Evolutionary conservation across 768 basidiomycete genomes (phyloP).

Genomic region (Phallus indusiatus): DNA sequence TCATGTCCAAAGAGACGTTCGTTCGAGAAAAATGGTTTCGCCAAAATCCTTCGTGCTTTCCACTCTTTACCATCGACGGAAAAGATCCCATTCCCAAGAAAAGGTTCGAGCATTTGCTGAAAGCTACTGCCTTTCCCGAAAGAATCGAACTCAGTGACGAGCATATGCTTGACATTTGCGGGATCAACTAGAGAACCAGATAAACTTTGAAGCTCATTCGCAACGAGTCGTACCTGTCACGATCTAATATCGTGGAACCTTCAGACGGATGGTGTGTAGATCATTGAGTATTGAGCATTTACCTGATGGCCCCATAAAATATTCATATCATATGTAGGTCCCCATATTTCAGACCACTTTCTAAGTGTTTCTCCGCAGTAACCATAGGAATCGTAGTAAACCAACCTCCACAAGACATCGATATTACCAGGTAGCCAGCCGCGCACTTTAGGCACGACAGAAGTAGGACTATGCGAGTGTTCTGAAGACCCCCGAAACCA

Average conservation of each 20-base stretch:
- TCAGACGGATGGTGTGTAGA: background rate
- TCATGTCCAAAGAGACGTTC: conserved; percentile 13
- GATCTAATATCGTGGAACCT: background rate
- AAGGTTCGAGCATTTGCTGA: conserved; percentile 15
- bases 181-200: conserved; percentile 12
- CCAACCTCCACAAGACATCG: conserved; percentile 15
- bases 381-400: conserved; percentile 10
- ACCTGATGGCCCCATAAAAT: conserved; percentile 20
- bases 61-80: conserved; percentile 18
- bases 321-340: conserved; percentile 19
- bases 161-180: conserved; percentile 13
- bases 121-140: conserved; percentile 19
- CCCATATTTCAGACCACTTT: conserved; percentile 14
- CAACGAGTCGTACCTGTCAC: conserved; percentile 7
- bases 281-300: background rate
- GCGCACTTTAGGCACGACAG: conserved; percentile 13
- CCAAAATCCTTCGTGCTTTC: conserved; percentile 15
- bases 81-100: conserved; percentile 20
- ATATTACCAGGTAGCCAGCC: conserved; percentile 19
- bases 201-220: background rate
- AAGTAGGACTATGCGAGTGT: background rate
- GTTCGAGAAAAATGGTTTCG: conserved; percentile 18
- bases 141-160: conserved; percentile 11
- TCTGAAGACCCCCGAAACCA: background rate
- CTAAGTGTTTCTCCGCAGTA: conserved; percentile 16